Evolutionary conservation across 2,329 filamentous ascomycete genomes (phyloP), one percentile per base, ranked within the genome.

Genomic region (Seiridium unicorne): DNA sequence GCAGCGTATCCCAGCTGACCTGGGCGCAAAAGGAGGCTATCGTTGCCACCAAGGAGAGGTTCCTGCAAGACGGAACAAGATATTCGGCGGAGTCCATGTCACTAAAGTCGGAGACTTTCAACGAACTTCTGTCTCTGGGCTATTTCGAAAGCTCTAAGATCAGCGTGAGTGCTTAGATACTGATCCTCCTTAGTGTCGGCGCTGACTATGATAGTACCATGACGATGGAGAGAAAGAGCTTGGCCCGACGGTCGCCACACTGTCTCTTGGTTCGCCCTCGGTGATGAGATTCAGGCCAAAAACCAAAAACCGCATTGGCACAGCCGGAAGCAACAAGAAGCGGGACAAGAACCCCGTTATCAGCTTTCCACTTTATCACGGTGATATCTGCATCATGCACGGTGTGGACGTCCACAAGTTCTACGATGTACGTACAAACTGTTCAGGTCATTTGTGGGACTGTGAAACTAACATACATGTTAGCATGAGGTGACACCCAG

Each of bases 221-320:
- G 87, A 90, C 60, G 88, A 90, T 64, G 88, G 88, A 4, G 88
- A 90, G 66, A 74, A 73, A 8, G 84, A 85, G 3, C 75, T 90
- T 0, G 87, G 87, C 0, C 84, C 85, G 0, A 86, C 83, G 0
- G 85, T 90, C 5, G 84, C 85, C 0, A 87, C 86, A 0, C 73
- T 87, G 5, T 87, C 84, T 1, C 75, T 89, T 0, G 87, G 87
- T 1, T 81, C 79, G 0, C 79, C 82, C 0, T 83, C 86, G 0
- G 74, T 73, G 0, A 90, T 90, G 87, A 71, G 72, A 3, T 80
- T 89, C 64, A 77, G 83, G 1, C 78, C 83, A 57, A 89, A 89
- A 71, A 64, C 66, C 5, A 74, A 69, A 13, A 62, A 62, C 2
- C 31, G 34, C 0, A 63, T 68, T 26, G 61, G 61, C 26, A 69